Evolutionary conservation across 495 filamentous ascomycete species (phyloP).

Genomic region (Saxophila tyrrhenica): DNA sequence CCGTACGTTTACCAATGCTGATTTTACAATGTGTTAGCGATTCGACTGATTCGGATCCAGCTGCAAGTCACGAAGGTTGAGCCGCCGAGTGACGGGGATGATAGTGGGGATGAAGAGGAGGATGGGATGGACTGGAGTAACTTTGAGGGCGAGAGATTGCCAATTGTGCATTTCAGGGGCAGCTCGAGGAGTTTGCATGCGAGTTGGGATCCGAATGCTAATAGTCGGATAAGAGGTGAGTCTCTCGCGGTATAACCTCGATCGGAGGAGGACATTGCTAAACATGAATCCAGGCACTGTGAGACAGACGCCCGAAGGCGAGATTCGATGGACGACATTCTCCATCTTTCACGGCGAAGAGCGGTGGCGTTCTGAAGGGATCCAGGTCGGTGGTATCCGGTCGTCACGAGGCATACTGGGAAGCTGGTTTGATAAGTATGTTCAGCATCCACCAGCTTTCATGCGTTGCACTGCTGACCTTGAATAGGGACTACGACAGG

Average conservation of each 20-base stretch:
- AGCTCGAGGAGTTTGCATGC: slow-evolving; percentile 42
- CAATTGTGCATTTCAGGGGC: slow-evolving; percentile 49
- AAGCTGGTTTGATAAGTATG: slow-evolving; percentile 56
- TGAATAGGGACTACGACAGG: slow-evolving; percentile 40
- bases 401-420: slow-evolving; percentile 50
- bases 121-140: slow-evolving; percentile 12
- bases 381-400: slow-evolving; percentile 49
- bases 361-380: slow-evolving; percentile 53
- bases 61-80: slow-evolving; percentile 42
- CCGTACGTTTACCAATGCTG: slow-evolving; percentile 12
- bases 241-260: neutral
- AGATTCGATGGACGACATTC: slow-evolving; percentile 55
- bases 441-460: neutral
- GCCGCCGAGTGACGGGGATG: slow-evolving; percentile 38
- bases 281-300: slow-evolving; percentile 35
- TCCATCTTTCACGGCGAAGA: slow-evolving; percentile 50
- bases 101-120: slow-evolving; percentile 23
- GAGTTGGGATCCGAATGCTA: slow-evolving; percentile 49
- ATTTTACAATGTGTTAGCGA: slow-evolving; percentile 34
- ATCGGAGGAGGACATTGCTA: neutral
- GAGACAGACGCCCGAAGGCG: slow-evolving; percentile 47
- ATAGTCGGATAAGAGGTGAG: slow-evolving; percentile 39
- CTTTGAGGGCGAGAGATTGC: slow-evolving; percentile 27
- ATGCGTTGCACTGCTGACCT: neutral
- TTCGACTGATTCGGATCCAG: slow-evolving; percentile 53